phyloP scores from a whole-genome alignment of 1,139 yeast genomes.

The Kurtzmaniella quercitrusa region DNA sequence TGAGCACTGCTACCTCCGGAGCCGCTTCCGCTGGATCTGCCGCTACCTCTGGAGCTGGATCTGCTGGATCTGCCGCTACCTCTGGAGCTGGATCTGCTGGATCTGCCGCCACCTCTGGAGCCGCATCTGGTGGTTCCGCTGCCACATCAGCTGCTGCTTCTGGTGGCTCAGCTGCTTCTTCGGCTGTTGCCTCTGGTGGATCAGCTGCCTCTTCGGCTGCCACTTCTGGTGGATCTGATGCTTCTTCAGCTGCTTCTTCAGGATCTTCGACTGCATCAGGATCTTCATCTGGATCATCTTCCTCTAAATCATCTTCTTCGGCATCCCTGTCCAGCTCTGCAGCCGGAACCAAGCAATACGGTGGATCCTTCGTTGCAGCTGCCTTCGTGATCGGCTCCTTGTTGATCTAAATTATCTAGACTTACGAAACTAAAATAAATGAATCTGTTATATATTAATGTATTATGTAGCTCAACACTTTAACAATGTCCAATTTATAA shows the following conservation, averaged over 20 bases:
- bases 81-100: slow-evolving; percentile 4
- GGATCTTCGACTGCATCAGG: slow-evolving; percentile 4
- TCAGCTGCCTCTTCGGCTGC: slow-evolving; percentile 4
- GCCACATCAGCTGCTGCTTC: slow-evolving; percentile 6
- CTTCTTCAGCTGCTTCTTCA: slow-evolving; percentile 5
- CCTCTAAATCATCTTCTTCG: slow-evolving; percentile 1
- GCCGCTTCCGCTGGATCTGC: slow-evolving; percentile 11
- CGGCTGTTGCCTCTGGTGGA: slow-evolving; percentile 10
- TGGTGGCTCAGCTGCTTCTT: slow-evolving; percentile 7
- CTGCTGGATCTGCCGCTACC: slow-evolving; percentile 6
- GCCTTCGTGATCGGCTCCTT: slow-evolving; percentile 23
- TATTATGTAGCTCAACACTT: background rate
- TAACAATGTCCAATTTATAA: background rate
- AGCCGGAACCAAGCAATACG: slow-evolving; percentile 1
- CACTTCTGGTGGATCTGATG: slow-evolving; percentile 6
- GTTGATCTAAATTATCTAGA: slow-evolving; percentile 15
- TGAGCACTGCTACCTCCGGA: slow-evolving; percentile 7
- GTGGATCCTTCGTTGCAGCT: slow-evolving; percentile 14
- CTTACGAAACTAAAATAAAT: background rate
- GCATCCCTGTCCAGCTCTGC: slow-evolving; percentile 5
- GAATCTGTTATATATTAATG: background rate
- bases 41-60: slow-evolving; percentile 5
- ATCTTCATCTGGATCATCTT: slow-evolving; percentile 2
- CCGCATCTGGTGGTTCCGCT: slow-evolving; percentile 6
- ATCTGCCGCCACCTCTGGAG: slow-evolving; percentile 9